Evolutionary conservation across 257 asterid species (phyloP).

Genomic region (Asclepias syriaca): DNA sequence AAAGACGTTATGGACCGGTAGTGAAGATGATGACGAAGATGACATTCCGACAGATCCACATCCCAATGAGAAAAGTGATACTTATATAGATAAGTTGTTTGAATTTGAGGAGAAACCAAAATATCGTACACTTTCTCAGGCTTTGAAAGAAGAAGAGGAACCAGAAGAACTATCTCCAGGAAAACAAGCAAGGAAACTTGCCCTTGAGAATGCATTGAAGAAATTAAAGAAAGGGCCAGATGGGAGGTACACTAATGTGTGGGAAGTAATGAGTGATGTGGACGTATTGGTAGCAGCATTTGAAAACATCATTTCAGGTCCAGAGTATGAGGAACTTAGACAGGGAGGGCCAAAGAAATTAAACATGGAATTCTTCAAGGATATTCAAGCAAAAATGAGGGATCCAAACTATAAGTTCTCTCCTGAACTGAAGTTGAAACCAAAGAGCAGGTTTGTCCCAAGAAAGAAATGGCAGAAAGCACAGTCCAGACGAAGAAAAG

Average conservation of each 20-base stretch:
- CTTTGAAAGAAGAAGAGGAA: conserved; percentile 73
- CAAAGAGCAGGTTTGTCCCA: conserved; percentile 70
- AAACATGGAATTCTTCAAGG: conserved; percentile 81
- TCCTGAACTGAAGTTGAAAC: conserved; percentile 79
- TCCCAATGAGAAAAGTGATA: conserved; percentile 75
- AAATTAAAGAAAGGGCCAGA: conserved; percentile 89
- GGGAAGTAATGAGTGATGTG: conserved; percentile 96
- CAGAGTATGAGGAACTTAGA: conserved; percentile 86
- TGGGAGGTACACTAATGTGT: conserved; percentile 79
- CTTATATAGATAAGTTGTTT: conserved; percentile 57
- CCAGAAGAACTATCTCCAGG: conserved; percentile 85
- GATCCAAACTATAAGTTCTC: conserved; percentile 86
- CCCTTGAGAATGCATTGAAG: conserved; percentile 84
- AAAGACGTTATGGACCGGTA: conserved; percentile 82
- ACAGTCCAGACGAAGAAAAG: conserved; percentile 78
- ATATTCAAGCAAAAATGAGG: conserved; percentile 86
- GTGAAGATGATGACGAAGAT: conserved; percentile 70
- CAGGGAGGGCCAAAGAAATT: conserved; percentile 82
- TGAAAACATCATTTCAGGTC: conserved; percentile 84
- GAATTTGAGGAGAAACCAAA: conserved; percentile 83
- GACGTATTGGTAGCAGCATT: conserved; percentile 85
- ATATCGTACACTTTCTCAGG: conserved; percentile 61
- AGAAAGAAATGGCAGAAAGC: conserved; percentile 85
- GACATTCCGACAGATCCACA: conserved; percentile 68
- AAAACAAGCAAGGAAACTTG: conserved; percentile 75